Base-by-base conservation (phyloP, 129 eudicot genomes). In the Oenanthe sinensis region DNA sequence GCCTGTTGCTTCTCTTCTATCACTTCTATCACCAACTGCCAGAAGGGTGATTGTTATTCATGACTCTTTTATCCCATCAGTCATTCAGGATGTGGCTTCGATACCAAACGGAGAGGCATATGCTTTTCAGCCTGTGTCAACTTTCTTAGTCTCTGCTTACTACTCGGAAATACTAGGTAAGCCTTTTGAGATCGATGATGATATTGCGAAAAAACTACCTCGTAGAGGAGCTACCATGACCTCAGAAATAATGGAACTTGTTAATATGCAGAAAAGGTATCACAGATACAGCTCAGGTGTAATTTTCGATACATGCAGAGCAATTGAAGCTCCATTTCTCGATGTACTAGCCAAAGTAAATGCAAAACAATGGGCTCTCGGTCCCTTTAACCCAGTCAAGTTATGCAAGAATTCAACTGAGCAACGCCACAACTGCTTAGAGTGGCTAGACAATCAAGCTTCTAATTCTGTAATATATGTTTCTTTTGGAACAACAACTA, bases 281-380 rank as follows among this genome's bases (percentile, higher is more conserved):
- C 33, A 60, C 36, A 60, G n/a, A 24, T 60, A 60, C 15, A 60
- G 68, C 15, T 60, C 68, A 22, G 68, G 68, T 24, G 68, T 60
- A 10, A 30, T 60, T 8, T 60, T 60, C 4, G 68, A 60, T 60
- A 60, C 68, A n/a, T 60, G 68, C 68, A 60, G 68, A 60, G 68
- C 33, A 60, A 60, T 60, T 60, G 68, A 60, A 60, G 68, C 33
- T 60, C 68, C 68, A 16, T 60, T 60, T 60, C 68, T 60, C n/a
- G 68, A 60, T n/a, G 68, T 60, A 60, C 68, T 60, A 9, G 68
- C 68, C 33, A 24, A 24, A 60, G 68, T 24, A n/a, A 60, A 60
- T 60, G 33, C 33, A n/a, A 60, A n/a, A 24, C 68, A 60, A 24
- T 60, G 68, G 68, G 68, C 68, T 60, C 24, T 60, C 15, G 68